Evolutionary conservation across 2,329 filamentous ascomycete species (phyloP), one percentile per base, ranked within the genome.

Genomic region (Fusarium sp.): DNA sequence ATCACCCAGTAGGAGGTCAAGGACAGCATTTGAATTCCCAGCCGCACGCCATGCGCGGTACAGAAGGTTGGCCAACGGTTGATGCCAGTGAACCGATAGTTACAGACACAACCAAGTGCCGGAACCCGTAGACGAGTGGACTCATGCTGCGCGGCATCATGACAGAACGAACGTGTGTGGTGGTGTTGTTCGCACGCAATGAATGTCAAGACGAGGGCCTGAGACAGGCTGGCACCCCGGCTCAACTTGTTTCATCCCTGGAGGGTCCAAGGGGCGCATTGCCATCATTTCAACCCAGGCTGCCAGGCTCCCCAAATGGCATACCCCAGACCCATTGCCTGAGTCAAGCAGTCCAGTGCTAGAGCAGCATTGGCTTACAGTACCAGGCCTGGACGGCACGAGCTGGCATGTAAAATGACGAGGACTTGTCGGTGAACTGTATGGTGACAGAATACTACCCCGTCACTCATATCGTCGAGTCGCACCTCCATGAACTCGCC

Each of bases 261-360:
- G 53, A 62, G 42, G 36, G 33, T 33, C 44, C 40, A 61, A 60
- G 58, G 66, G 63, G 61, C 58, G 42, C 42, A 62, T 64, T 57
- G 57, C 49, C 51, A 68, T 69, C 62, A 56, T 72, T 61, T 60
- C 44, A 58, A 53, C 50, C 34, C 51, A 27, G 51, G 29, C 46
- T 27, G 23, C 42, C 23, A 49, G 42, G 42, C 54, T 44, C 64
- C 23, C 40, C 54, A 57, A 58, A 38, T 63, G 50, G 42, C 60
- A 67, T 73, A 72, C 72, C 72, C 72, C 72, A 66, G 72, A 73
- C 68, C 51, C 46, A 55, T 64, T 55, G 27, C 64, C 44, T 61
- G 68, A 72, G 72, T 69, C 60, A 67, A 65, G 66, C 60, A 71
- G 54, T 57, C 50, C 31, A 25, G 33, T 62, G 56, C 18, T 36